Conservation (phyloP, 179 eudicot species). For the Beta corolliflora region DNA sequence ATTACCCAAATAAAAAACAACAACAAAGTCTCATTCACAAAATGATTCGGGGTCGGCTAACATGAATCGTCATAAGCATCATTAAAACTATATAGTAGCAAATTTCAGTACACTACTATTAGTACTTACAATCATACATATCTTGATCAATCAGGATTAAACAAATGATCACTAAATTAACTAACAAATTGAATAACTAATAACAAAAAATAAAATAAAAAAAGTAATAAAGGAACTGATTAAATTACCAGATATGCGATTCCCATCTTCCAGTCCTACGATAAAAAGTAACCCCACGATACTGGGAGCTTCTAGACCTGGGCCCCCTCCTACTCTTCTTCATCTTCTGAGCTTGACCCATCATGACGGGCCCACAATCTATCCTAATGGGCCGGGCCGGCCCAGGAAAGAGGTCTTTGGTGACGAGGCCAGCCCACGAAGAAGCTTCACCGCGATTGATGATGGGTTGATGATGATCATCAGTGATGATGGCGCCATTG, state of each 20-base stretch:
- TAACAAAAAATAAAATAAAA: too few relatives aligned
- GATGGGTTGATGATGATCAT: neutral
- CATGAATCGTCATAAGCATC: too few relatives aligned
- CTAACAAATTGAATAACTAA: too few relatives aligned
- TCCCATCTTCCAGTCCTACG: conserved; percentile 95
- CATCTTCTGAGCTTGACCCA: conserved; percentile 20
- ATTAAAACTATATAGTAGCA: too few relatives aligned
- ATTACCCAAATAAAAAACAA: too few relatives aligned
- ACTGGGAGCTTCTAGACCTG: conserved; percentile 81
- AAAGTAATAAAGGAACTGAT: neutral
- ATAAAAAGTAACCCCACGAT: conserved; percentile 88
- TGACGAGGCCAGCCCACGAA: conserved; percentile 29
- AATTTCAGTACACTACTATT: too few relatives aligned
- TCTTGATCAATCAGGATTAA: neutral
- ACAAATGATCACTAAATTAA: neutral
- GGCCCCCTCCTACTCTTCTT: conserved; percentile 85
- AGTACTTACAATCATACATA: too few relatives aligned
- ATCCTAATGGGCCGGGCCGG: neutral
- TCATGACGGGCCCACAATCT: neutral
- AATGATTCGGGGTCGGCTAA: too few relatives aligned
- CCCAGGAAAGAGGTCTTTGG: conserved; percentile 61
- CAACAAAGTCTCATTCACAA: too few relatives aligned
- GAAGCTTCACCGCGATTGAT: too few relatives aligned
- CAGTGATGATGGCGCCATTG: neutral
- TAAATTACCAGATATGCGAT: conserved; percentile 73